Base-by-base conservation (phyloP, 768 basidiomycete species). In the Lanmaoa pseudosensibilis region DNA sequence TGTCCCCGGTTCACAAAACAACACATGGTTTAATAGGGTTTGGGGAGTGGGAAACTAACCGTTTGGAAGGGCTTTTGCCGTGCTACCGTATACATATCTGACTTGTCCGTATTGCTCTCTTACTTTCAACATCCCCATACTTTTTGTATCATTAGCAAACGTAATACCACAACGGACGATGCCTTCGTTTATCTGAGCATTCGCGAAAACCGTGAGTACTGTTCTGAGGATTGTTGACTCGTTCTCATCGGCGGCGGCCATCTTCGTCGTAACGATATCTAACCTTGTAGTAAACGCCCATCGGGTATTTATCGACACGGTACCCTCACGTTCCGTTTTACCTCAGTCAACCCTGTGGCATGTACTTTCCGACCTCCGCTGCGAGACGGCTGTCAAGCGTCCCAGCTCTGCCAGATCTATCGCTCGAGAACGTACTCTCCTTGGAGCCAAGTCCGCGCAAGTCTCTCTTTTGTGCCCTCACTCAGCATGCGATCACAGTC, bases 281-380 rank as follows among this genome's bases (percentile, higher is more conserved):
- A n/a, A n/a, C n/a, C n/a, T 63, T 63, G 37, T 4, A 9, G 25
- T 11, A 38, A 47, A 37, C 44, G 32, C 19, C 46, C 39, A 37
- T 48, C 50, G 36, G 3, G 16, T 25, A 21, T 36, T 30, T 18
- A 23, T 19, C 9, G 5, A 34, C 41, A 21, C 21, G 34, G 16
- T 36, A 30, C 18, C 25, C n/a, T 33, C 39, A 47, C 46, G 49
- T 37, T 51, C 25, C 41, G 27, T 27, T 27, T 27, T 27, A 27
- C 27, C 27, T 27, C 5, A 32, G 39, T 46, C 43, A 23, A 48
- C 38, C 32, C 50, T 27, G 50, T 23, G 19, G 41, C 8, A 93
- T 93, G 91, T 94, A 92, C 75, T 93, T 93, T 73, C 91, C 90
- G 55, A 92, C 88, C 25, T 84, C 87, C 36, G 84, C 88, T 41